Base-by-base conservation (phyloP, 768 basidiomycete genomes). In the Termitomyces sp. region DNA sequence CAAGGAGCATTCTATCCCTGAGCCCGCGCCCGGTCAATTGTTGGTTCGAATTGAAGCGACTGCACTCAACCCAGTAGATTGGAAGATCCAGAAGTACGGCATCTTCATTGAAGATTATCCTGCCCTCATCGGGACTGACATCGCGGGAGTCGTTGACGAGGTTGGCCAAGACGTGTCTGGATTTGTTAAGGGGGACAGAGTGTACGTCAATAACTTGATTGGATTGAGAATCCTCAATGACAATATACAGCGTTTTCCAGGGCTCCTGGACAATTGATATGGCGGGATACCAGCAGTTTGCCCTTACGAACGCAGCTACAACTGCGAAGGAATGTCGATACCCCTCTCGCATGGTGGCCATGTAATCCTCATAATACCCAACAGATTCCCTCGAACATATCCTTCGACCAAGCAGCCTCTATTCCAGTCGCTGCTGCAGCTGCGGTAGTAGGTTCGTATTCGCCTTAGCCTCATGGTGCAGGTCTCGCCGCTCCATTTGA, bases 51-150 rank as follows among this genome's bases (percentile, higher is more conserved):
- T 79, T 49, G 61, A 72, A 39, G 62, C 76, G 0, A 64, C 68
- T 4, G 77, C 71, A 2, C 70, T 83, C 10, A 81, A 83, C 62
- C 82, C 81, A 9, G 59, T 76, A 39, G 83, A 85, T 58, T 80
- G 79, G 68, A 81, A 80, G 64, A 72, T 81, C 28, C 79, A 78
- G 56, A 73, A 68, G 50, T 70, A 69, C 49, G 74, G 72, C 2
- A 61, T 71, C 28, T 74, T 76, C 50, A 65, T 77, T 34, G 70
- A 75, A 26, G 56, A 70, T 26, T 83, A 69, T 59, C 83, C 80
- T 9, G 74, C 74, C 5, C 67, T 84, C 1, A 57, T 79, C 0
- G 84, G 84, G 1, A 69, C 65, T 9, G 83, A 85, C 52, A 70
- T 73, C 34, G 78, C 83, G 34, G 84, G 84, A 7, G 73, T 76